Base-by-base conservation (phyloP, 352 stramenopile genomes). In the Globisporangium emineosum region DNA sequence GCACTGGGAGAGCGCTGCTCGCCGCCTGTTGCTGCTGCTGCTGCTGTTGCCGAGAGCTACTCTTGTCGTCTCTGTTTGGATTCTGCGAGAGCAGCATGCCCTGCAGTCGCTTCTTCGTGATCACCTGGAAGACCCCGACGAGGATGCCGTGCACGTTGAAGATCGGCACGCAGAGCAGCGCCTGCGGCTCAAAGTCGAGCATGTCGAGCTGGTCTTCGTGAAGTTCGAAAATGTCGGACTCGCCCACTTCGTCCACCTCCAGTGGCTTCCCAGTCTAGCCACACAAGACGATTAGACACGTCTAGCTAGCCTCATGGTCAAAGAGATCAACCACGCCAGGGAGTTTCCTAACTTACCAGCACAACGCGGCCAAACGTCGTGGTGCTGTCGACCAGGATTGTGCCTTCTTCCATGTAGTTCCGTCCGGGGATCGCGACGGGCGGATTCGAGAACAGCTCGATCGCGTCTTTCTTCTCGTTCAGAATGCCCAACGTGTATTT, bases 321-420 rank as follows among this genome's bases (percentile, higher is more conserved):
- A 32, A 35, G 12, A 47, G 35, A 60, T 42, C 13, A 42, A 19
- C 5, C 17, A 25, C 21, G 37, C 13, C 27, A 13, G 29, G 53
- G 56, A 19, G n/a, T 21, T 42, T 17, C 10, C 6, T 3, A n/a
- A 45, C 58, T 23, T 71, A 89, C 80, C 73, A 90, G 45, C 2
- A 89, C 72, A 27, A 90, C 81, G n/a, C 81, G 81, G 4, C 81
- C 81, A 56, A 88, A 90, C 10, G 79, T 91, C 0, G 77, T 89
- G 49, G 81, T 76, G 19, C 76, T 83, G 56, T 88, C 81, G 5
- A 89, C 72, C 2, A 81, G 60, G 10, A 83, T 61, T 19, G 62
- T 73, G 35, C 77, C 79, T 71, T 89, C 82, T 45, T 89, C 80
- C 55, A 89, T 77, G 52, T 81, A 80, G 23, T 70, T 61, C 25